Percentiles rank a stretch among this genome's conserved stretches.
Evolutionary conservation across 2,329 filamentous ascomycete genomes (phyloP).

Genomic region (Claviceps capensis): DNA sequence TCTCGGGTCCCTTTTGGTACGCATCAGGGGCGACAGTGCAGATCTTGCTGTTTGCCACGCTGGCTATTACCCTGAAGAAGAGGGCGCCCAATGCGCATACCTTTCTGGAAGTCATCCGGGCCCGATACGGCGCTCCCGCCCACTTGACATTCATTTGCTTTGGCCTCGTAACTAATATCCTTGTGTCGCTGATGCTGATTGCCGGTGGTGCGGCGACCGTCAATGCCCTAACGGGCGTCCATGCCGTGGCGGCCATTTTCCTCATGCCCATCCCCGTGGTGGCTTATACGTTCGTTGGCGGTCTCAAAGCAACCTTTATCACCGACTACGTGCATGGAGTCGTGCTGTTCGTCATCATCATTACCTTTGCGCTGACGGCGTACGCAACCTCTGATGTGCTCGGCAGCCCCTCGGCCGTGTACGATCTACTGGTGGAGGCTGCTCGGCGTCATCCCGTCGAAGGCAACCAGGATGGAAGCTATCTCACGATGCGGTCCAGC

Average conservation of each 20-base stretch:
- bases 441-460: constrained; percentile 57
- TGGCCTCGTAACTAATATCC: constrained; percentile 69
- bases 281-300: constrained; percentile 62
- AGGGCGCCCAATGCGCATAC: constrained; percentile 78
- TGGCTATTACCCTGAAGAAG: constrained; percentile 81
- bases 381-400: constrained; percentile 62
- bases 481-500: constrained; percentile 61
- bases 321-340: constrained; percentile 82
- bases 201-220: constrained; percentile 59
- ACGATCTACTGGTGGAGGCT: constrained; percentile 61
- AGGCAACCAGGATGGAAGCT: constrained; percentile 69
- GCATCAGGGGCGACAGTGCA: constrained; percentile 66
- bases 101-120: constrained; percentile 71
- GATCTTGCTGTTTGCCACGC: constrained; percentile 77
- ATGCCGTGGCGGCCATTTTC: constrained; percentile 56
- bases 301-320: constrained; percentile 77
- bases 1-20: constrained; percentile 48
- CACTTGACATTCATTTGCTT: constrained; percentile 75
- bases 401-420: constrained; percentile 64
- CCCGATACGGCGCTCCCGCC: constrained; percentile 57
- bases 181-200: constrained; percentile 80
- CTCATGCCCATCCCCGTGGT: constrained; percentile 26
- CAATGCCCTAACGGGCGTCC: constrained; percentile 26
- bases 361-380: constrained; percentile 70
- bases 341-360: constrained; percentile 72